A percentile compares a stretch with the other conserved stretches of the same genome.
These are phyloP conservation scores for Claviceps quebecensis DNA, from an alignment of 2,329 filamentous ascomycete species.

Conservation along the genomic window DNA sequence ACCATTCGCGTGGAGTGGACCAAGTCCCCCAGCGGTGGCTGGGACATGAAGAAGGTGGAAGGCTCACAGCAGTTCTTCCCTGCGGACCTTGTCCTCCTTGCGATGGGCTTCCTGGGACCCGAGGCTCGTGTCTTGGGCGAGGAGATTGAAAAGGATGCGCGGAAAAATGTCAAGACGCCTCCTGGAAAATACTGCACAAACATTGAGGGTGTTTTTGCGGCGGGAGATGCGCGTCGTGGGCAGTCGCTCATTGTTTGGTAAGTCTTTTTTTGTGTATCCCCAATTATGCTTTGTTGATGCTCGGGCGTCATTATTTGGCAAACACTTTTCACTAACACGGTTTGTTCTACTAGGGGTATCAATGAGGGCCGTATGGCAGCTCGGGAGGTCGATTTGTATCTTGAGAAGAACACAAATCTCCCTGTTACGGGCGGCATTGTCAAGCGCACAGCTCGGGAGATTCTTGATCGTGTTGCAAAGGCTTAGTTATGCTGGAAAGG, in stretches of 20 bases:
- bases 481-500: slow-evolving; percentile 1
- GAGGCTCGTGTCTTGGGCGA: slow-evolving; percentile 78
- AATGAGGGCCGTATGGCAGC: slow-evolving; percentile 91
- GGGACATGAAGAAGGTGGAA: slow-evolving; percentile 98
- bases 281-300: neutral
- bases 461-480: slow-evolving; percentile 28
- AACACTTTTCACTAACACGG: neutral
- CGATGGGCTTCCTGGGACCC: slow-evolving; percentile 94
- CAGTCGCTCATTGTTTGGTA: slow-evolving; percentile 94
- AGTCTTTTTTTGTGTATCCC: slow-evolving; percentile 22
- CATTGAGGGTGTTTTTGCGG: slow-evolving; percentile 76
- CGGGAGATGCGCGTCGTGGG: slow-evolving; percentile 86
- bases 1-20: slow-evolving; percentile 94
- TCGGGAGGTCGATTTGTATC: slow-evolving; percentile 79
- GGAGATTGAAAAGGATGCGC: slow-evolving; percentile 77
- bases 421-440: slow-evolving; percentile 89
- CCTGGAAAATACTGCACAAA: slow-evolving; percentile 82
- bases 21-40: slow-evolving; percentile 73
- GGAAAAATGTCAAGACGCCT: slow-evolving; percentile 93
- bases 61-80: slow-evolving; percentile 93
- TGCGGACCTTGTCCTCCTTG: slow-evolving; percentile 82
- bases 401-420: slow-evolving; percentile 65
- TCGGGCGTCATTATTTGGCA: neutral
- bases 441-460: slow-evolving; percentile 64
- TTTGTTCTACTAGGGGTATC: slow-evolving; percentile 53